Evolutionary conservation across 2,329 filamentous ascomycete species (phyloP).

Genomic region (Trichophyton verrucosum): DNA sequence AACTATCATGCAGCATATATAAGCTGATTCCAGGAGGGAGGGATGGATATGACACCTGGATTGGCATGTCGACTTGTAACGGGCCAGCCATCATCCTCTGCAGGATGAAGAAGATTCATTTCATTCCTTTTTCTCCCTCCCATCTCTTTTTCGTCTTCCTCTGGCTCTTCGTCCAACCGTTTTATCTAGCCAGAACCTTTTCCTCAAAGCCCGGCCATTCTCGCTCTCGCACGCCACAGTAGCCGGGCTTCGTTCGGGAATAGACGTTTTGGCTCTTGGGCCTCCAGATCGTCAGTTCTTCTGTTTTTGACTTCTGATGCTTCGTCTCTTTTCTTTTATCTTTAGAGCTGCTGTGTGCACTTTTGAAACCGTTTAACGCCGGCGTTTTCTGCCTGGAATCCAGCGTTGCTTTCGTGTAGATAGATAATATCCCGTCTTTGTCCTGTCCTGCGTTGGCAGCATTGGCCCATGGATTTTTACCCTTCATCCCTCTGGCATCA

Average conservation of each 20-base stretch:
- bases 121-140: too few species aligned
- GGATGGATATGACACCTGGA: not conserved
- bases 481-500: not conserved
- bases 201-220: not conserved
- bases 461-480: not conserved
- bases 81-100: not conserved
- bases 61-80: not conserved
- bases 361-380: not conserved
- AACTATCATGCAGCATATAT: not conserved
- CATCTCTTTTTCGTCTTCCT: not conserved
- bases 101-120: not conserved
- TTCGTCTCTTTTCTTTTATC: not conserved
- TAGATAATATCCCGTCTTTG: not conserved
- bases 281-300: not conserved
- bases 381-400: not conserved
- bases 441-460: not conserved
- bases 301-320: too few species aligned
- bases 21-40: not conserved
- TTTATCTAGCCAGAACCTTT: not conserved
- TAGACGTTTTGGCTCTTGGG: not conserved
- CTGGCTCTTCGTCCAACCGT: not conserved
- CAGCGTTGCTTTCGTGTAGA: not conserved
- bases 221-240: not conserved
- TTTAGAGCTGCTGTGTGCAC: not conserved
- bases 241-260: not conserved